phyloP scores from a whole-genome alignment of 257 asterid genomes.

The Nicotiana noctiflora region DNA sequence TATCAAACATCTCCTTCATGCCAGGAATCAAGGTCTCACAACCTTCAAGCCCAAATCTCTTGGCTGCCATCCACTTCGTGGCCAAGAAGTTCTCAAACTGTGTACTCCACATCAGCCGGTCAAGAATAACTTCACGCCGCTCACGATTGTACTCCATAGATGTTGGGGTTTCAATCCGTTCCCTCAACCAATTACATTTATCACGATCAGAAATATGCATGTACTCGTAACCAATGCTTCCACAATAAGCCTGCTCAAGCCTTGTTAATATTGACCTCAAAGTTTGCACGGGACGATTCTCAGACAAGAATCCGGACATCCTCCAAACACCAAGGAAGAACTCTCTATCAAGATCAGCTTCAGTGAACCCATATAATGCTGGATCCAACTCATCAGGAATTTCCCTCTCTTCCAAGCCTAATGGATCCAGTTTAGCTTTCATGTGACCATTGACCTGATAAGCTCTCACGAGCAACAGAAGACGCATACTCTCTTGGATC shows the following conservation, averaged over 20 bases:
- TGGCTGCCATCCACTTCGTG: slow-evolving; percentile 29
- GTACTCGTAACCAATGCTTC: slow-evolving; percentile 26
- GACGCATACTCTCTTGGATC: slow-evolving; percentile 32
- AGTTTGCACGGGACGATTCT: slow-evolving; percentile 33
- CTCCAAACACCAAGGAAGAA: slow-evolving; percentile 32
- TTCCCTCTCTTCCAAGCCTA: slow-evolving; percentile 20
- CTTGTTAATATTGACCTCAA: slow-evolving; percentile 24
- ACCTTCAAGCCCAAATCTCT: slow-evolving; percentile 34
- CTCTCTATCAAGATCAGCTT: slow-evolving; percentile 29
- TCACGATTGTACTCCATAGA: slow-evolving; percentile 23
- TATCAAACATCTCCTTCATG: slow-evolving; percentile 31
- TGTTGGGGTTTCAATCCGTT: slow-evolving; percentile 24
- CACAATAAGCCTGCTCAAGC: slow-evolving; percentile 31
- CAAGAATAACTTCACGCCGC: slow-evolving; percentile 29
- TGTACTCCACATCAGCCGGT: slow-evolving; percentile 25
- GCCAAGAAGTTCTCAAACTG: slow-evolving; percentile 33
- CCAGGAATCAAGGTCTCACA: slow-evolving; percentile 33
- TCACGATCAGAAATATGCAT: slow-evolving; percentile 34
- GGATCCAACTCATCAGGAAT: slow-evolving; percentile 28
- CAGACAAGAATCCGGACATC: slow-evolving; percentile 28
- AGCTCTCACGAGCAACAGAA: slow-evolving; percentile 25
- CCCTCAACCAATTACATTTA: slow-evolving; percentile 28
- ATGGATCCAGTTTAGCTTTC: slow-evolving; percentile 31
- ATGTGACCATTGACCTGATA: slow-evolving; percentile 32
- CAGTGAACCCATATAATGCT: slow-evolving; percentile 27